phyloP scores from a whole-genome alignment of 75 land plant species.

The Selaginella moellendorffii region DNA sequence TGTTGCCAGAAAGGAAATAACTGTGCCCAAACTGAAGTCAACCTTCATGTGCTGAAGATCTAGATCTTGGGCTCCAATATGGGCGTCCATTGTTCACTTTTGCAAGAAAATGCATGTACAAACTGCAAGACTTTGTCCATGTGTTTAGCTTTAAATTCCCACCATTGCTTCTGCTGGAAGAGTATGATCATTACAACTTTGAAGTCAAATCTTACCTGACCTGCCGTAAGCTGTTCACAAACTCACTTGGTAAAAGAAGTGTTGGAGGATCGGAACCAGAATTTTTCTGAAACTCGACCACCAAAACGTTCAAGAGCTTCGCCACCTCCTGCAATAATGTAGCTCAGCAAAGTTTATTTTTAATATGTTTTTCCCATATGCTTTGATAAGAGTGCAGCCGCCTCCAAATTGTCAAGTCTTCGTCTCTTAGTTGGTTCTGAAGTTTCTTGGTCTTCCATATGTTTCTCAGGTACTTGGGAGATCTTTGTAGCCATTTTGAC shows the following conservation, averaged over 20 bases:
- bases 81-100: conserved; percentile 67
- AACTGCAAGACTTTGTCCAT: conserved; percentile 94
- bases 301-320: conserved; percentile 67
- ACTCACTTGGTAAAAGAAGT: conserved; percentile 52
- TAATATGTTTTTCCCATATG: too few relatives aligned
- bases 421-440: too few relatives aligned
- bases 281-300: conserved; percentile 44
- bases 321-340: too few relatives aligned
- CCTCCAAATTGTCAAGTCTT: too few relatives aligned
- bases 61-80: conserved; percentile 76
- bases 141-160: conserved; percentile 89
- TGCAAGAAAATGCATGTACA: not conserved
- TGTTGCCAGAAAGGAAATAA: too few relatives aligned
- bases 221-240: conserved; percentile 58
- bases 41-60: conserved; percentile 98
- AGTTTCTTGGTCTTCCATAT: too few relatives aligned
- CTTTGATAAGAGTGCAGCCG: too few relatives aligned
- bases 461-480: too few relatives aligned
- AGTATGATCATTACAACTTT: not conserved
- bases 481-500: too few relatives aligned
- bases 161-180: conserved; percentile 87
- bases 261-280: conserved; percentile 77
- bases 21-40: too few relatives aligned
- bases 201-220: conserved; percentile 45
- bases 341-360: too few relatives aligned